Evolutionary conservation across 1,139 yeast species (phyloP), one percentile per base, ranked within the genome.

Genomic region (Zygoascus meyerae): DNA sequence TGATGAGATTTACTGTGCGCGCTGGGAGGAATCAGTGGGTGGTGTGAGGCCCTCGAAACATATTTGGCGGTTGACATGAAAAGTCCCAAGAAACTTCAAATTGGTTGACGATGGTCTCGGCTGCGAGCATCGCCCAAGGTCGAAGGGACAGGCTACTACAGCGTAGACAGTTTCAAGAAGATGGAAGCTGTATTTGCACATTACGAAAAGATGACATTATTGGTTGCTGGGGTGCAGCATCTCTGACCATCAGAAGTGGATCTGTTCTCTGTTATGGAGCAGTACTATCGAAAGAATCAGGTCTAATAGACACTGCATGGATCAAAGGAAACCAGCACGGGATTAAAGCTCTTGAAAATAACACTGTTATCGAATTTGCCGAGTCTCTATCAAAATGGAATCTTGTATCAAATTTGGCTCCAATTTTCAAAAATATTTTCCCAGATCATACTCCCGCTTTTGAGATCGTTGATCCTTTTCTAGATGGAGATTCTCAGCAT

Each of bases 1-100:
- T 42, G 45, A 35, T 42, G 45, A 35, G 45, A 42, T 28, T 42
- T 42, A 42, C 43, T 40, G 43, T 32, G 43, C 32, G 12, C 43
- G 26, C 26, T 21, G 26, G 26, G 26, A 21, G 26, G 7, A 5
- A 21, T 21, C 26, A 21, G 7, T 5, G 4, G 26, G 26, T 21
- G 26, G 26, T 21, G 26, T 21, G 26, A 21, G 26, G 26, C 26
- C 26, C 7, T 4, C 26, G 6, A 21, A 21, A 21, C 4, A 21
- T 5, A 21, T n/a, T n/a, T n/a, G n/a, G n/a, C n/a, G n/a, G n/a
- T n/a, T n/a, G n/a, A n/a, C n/a, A 21, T 21, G 26, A 7, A 21
- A 21, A 21, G 6, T 21, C 26, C 26, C 26, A 21, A 21, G 26
- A 21, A 21, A 21, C 26, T 5, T 21, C 26, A 21, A 21, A 5